Conservation (phyloP, 2,329 filamentous ascomycete species). For the Xylaria arbuscula region DNA sequence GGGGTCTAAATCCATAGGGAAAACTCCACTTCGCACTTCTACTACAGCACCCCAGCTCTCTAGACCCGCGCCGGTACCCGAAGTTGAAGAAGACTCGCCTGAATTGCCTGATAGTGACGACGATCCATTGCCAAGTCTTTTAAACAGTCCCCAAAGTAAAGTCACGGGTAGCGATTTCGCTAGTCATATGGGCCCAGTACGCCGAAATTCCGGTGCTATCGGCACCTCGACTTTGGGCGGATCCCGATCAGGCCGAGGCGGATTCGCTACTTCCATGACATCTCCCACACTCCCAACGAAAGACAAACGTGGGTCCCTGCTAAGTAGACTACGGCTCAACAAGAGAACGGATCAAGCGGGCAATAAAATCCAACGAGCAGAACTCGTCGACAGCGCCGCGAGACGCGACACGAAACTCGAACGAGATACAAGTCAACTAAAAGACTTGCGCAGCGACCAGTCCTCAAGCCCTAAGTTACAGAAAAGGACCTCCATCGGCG, state of each 20-base stretch:
- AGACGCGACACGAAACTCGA: slow-evolving; percentile 72
- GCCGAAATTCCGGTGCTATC: slow-evolving; percentile 44
- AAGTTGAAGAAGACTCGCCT: slow-evolving; percentile 63
- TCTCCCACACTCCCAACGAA: slow-evolving; percentile 47
- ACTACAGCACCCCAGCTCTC: slow-evolving; percentile 55
- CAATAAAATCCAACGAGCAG: slow-evolving; percentile 66
- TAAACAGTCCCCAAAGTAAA: slow-evolving; percentile 43
- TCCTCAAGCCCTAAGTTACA: slow-evolving; percentile 57
- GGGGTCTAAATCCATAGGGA: slow-evolving; percentile 37
- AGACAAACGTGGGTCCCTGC: slow-evolving; percentile 61
- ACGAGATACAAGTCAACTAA: slow-evolving; percentile 65
- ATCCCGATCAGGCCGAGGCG: slow-evolving; percentile 46
- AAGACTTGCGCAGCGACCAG: slow-evolving; percentile 55
- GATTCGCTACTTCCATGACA: slow-evolving; percentile 34
- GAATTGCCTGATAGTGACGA: slow-evolving; percentile 71
- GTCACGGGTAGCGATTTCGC: slow-evolving; percentile 34
- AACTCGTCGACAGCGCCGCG: slow-evolving; percentile 66
- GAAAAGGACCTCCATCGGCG: slow-evolving; percentile 57
- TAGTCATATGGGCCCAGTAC: slow-evolving; percentile 30
- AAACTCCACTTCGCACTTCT: slow-evolving; percentile 49
- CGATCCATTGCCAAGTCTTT: slow-evolving; percentile 51
- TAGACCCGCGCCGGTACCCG: slow-evolving; percentile 68
- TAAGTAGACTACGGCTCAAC: slow-evolving; percentile 72
- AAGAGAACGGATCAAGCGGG: slow-evolving; percentile 62
- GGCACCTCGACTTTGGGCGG: slow-evolving; percentile 47